Evolutionary conservation across 495 filamentous ascomycete species (phyloP), one percentile per base, ranked within the genome.

Genomic region (Penicillium psychrofluorescens): DNA sequence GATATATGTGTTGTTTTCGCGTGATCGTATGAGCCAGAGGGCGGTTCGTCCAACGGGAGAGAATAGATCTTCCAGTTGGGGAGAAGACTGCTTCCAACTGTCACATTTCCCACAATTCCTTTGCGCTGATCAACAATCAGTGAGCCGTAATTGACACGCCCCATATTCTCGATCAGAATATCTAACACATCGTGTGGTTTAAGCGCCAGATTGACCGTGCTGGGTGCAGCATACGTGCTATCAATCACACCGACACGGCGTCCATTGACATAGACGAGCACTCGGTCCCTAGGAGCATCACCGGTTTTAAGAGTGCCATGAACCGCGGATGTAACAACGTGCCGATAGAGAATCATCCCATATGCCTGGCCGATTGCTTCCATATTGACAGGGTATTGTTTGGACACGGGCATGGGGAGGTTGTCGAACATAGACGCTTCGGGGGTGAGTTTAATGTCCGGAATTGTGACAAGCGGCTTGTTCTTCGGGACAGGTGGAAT

Each of bases 161-260:
- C 71, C 12, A 72, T 55, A 27, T 75, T 75, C 50, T 75, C 71
- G 2, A 73, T 59, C 8, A 75, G 49, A 0, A 75, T 48, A 35
- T 66, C 56, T 10, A 75, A 36, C 8, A 50, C 56, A 46, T 72
- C 68, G n/a, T 59, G 56, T 8, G 57, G 48, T 11, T 58, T 49
- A 12, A 75, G 36, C 0, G 49, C 39, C 4, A 75, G 34, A 0
- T 32, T 53, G 8, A 73, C 62, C 2, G 43, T 51, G 4, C 44
- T 50, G 1, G 71, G 71, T 22, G 22, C 22, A 4, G 22, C 22
- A 44, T 75, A 73, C 31, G 54, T 61, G 45, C 58, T 68, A 34
- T 75, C 71, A 12, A 73, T 68, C 4, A 73, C 64, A 1, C 70
- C 71, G 11, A 49, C 38, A 13, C 47, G 56, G 3, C 48, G 40